A percentile compares a stretch with the other conserved stretches of the same genome.
Conservation (phyloP, 2,329 filamentous ascomycete species). For the Fusarium compactum region DNA sequence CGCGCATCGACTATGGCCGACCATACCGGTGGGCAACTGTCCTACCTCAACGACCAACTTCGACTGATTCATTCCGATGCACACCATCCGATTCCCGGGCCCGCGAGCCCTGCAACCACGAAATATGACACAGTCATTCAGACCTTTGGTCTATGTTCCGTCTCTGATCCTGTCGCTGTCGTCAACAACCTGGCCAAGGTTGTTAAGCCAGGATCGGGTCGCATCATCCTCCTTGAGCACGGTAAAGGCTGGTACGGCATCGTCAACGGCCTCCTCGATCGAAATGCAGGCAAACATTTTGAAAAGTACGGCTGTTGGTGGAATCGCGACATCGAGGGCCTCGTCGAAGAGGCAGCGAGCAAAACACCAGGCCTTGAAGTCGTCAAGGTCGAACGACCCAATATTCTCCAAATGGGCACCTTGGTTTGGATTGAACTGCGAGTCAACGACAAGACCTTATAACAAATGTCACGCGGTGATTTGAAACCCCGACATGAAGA, state of each 20-base stretch:
- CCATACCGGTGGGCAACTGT: conserved; percentile 53
- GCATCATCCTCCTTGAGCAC: conserved; percentile 73
- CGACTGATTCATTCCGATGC: conserved; percentile 65
- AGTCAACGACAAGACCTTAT: conserved; percentile 48
- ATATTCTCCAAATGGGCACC: conserved; percentile 67
- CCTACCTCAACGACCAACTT: conserved; percentile 57
- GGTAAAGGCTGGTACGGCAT: conserved; percentile 67
- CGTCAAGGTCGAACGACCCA: conserved; percentile 65
- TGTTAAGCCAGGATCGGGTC: conserved; percentile 66
- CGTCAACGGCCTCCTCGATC: conserved; percentile 68
- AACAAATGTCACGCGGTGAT: conserved; percentile 21
- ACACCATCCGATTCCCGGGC: conserved; percentile 56
- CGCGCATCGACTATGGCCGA: conserved; percentile 51
- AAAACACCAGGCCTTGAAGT: conserved; percentile 67
- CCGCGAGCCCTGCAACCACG: conserved; percentile 50
- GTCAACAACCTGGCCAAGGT: conserved; percentile 65
- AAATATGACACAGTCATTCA: conserved; percentile 74
- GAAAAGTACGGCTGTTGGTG: conserved; percentile 75
- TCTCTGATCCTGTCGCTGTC: conserved; percentile 66
- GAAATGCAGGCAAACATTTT: conserved; percentile 67
- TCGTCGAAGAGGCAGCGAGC: conserved; percentile 63
- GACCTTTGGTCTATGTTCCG: conserved; percentile 74
- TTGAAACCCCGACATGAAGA: conserved; percentile 7
- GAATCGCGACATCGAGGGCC: conserved; percentile 71
- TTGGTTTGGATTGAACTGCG: conserved; percentile 69